phyloP scores from a whole-genome alignment of 306 rosid species.

The Cyclanthera cordifolia region DNA sequence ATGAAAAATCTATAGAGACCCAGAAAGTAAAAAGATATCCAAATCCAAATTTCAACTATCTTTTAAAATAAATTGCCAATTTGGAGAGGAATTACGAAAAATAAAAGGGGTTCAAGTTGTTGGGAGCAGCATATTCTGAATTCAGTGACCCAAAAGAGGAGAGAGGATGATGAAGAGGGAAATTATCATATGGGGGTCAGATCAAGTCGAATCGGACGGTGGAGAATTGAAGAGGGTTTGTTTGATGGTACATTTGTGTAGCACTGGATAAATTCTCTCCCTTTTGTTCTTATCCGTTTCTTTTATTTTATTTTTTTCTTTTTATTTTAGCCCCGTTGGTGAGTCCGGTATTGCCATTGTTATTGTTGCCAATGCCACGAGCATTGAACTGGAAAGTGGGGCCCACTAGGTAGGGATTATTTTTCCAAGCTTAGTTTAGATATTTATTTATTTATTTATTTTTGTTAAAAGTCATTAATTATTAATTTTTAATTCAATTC shows the following conservation, averaged over 20 bases:
- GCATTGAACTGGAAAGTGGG: slow-evolving; percentile 25
- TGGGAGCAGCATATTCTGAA: slow-evolving; percentile 5
- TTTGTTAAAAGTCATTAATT: too few relatives aligned
- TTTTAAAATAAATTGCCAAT: background rate
- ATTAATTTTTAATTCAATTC: too few relatives aligned
- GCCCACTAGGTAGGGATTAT: slow-evolving; percentile 23
- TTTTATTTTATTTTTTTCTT: slow-evolving; percentile 22
- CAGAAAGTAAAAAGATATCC: background rate
- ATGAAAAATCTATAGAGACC: background rate
- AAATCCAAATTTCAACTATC: background rate
- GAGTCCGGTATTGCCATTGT: slow-evolving; percentile 42
- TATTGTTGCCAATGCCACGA: slow-evolving; percentile 3
- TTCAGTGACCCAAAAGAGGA: slow-evolving; percentile 2
- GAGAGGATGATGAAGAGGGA: background rate
- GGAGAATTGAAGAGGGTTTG: background rate
- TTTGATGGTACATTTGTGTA: background rate
- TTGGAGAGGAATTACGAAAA: background rate
- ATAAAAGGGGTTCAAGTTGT: background rate
- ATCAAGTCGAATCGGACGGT: background rate
- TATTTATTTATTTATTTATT: too few relatives aligned
- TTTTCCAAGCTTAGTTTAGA: slow-evolving; percentile 11
- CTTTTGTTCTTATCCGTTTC: slow-evolving; percentile 16
- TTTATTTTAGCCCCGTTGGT: slow-evolving; percentile 24
- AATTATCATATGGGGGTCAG: background rate
- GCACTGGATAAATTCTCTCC: background rate